Conservation (phyloP, 129 eudicot genomes). For the Cynara cardunculus region DNA sequence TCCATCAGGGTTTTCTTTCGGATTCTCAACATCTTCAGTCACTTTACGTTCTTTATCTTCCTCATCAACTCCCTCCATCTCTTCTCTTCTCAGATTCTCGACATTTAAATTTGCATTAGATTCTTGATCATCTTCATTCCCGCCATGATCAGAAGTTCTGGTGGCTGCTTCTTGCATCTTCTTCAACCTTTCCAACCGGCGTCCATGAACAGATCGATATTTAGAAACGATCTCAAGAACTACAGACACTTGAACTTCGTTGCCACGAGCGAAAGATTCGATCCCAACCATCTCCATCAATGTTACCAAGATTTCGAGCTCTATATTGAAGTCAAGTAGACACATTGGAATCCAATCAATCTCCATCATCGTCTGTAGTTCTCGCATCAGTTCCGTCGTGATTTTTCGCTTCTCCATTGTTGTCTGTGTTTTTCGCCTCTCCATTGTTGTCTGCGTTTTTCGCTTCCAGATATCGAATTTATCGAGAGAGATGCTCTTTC, state of each 20-base stretch:
- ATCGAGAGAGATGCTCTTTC: too few species aligned
- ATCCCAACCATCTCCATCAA: background rate
- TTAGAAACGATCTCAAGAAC: background rate
- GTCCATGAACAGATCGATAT: background rate
- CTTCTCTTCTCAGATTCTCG: too few species aligned
- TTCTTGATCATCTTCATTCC: too few species aligned
- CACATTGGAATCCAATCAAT: background rate
- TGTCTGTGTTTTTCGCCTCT: too few species aligned
- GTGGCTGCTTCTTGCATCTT: background rate
- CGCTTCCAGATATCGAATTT: background rate
- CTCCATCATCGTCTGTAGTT: background rate
- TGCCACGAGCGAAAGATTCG: background rate
- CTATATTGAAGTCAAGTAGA: background rate
- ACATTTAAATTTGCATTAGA: too few species aligned
- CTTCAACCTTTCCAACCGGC: slow-evolving; percentile 5
- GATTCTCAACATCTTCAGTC: background rate
- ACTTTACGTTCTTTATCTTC: background rate
- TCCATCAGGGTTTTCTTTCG: background rate
- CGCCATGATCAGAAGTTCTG: too few species aligned
- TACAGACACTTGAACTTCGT: background rate
- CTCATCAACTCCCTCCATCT: background rate
- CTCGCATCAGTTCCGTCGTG: background rate
- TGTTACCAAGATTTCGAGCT: background rate
- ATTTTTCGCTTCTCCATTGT: too few species aligned
- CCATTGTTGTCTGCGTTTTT: background rate